Conservation (phyloP, 139 green algal genomes). For the Closterium sp. region DNA sequence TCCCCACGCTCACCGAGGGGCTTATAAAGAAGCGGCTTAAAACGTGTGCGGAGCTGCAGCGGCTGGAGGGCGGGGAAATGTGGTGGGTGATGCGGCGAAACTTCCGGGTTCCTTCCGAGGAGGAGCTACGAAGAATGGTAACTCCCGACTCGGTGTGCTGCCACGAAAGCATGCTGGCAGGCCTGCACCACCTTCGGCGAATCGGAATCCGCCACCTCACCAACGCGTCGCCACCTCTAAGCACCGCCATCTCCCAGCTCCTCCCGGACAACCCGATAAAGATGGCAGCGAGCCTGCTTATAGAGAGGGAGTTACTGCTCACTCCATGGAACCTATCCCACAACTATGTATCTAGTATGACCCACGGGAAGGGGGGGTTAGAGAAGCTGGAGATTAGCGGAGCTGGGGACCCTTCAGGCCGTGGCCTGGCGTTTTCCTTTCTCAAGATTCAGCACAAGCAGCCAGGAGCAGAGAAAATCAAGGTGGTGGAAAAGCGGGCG, state of each 20-base stretch:
- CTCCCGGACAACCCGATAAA: constrained; percentile 26
- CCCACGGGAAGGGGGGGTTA: constrained; percentile 7
- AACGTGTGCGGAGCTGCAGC: constrained; percentile 53
- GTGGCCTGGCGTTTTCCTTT: constrained; percentile 71
- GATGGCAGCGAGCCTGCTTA: constrained; percentile 33
- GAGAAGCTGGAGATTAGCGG: constrained; percentile 53
- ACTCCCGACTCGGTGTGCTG: constrained; percentile 55
- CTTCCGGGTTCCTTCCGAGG: constrained; percentile 49
- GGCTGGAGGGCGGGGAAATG: constrained; percentile 31
- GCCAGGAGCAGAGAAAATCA: constrained; percentile 9
- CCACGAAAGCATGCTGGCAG: constrained; percentile 53
- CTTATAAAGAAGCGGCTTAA: constrained; percentile 39
- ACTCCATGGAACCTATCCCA: constrained; percentile 64
- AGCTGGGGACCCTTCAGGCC: constrained; percentile 68
- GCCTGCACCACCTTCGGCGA: constrained; percentile 19
- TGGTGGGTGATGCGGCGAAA: constrained; percentile 58
- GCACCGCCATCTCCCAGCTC: constrained; percentile 33
- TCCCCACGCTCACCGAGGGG: constrained; percentile 13
- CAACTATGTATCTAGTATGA: constrained; percentile 58
- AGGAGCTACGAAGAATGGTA: constrained; percentile 55
- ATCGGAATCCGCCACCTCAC: constrained; percentile 45
- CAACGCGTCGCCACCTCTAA: constrained; percentile 28
- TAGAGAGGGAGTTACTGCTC: constrained; percentile 54
- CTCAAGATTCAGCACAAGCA: constrained; percentile 48
- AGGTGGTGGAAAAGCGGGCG: constrained; percentile 27